Conservation (phyloP, 805 yeast species). For the Torulaspora maleeae region DNA sequence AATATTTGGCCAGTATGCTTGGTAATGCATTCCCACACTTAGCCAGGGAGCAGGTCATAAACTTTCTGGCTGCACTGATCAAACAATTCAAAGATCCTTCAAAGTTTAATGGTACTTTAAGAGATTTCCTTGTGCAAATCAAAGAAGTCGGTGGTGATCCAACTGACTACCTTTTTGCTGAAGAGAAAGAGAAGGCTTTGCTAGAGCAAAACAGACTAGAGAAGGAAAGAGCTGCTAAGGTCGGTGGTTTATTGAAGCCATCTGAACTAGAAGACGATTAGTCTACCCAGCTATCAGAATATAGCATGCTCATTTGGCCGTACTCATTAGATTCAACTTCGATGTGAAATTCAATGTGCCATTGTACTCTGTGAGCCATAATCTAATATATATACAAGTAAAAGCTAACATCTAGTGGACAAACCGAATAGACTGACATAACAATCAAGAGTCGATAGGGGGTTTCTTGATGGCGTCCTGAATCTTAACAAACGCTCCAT, state of each 20-base stretch:
- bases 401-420: background rate
- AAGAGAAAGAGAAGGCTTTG: slow-evolving; percentile 78
- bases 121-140: slow-evolving; percentile 95
- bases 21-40: slow-evolving; percentile 89
- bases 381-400: slow-evolving; percentile 5
- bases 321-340: background rate
- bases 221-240: slow-evolving; percentile 74
- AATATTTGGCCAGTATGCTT: slow-evolving; percentile 76
- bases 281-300: background rate
- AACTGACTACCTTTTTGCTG: slow-evolving; percentile 90
- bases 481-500: slow-evolving; percentile 65
- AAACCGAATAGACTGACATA: background rate
- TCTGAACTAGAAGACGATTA: slow-evolving; percentile 81
- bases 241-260: slow-evolving; percentile 93
- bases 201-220: slow-evolving; percentile 64
- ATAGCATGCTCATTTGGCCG: background rate
- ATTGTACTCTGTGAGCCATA: background rate
- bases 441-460: background rate
- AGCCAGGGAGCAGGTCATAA: slow-evolving; percentile 73
- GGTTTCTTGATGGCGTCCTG: slow-evolving; percentile 66
- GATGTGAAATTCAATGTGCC: background rate
- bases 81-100: slow-evolving; percentile 65
- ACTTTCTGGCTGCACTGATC: slow-evolving; percentile 73
- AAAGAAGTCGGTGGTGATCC: slow-evolving; percentile 94
- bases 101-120: slow-evolving; percentile 75